Evolutionary conservation across 306 rosid species (phyloP).

Genomic region (Glycine soja): DNA sequence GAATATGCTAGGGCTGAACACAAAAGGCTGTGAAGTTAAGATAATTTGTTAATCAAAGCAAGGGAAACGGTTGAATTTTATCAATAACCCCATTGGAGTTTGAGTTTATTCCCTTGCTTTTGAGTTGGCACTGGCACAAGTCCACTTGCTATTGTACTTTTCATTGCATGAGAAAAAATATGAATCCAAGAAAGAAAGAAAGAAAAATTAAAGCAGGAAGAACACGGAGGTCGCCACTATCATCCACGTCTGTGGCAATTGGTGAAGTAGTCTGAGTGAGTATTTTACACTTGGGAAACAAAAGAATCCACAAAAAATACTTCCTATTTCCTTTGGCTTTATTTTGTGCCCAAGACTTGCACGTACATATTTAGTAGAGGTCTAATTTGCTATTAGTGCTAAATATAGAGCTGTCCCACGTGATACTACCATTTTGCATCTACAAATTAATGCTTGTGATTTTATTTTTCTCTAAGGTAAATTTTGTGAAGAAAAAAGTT

Average conservation of each 20-base stretch:
- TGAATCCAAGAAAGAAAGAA: constrained; percentile 57
- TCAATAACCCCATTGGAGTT: constrained; percentile 17
- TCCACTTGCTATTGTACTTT: constrained; percentile 32
- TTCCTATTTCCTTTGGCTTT: constrained; percentile 6
- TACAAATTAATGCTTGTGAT: background rate
- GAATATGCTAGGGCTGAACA: background rate
- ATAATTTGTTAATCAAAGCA: background rate
- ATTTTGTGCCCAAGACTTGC: background rate
- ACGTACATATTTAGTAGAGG: too few species aligned
- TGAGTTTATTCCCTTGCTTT: constrained; percentile 37
- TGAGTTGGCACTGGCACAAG: background rate
- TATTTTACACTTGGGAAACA: constrained; percentile 40
- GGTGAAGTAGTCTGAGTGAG: constrained; percentile 36
- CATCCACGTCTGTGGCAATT: constrained; percentile 14
- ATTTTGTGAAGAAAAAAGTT: background rate
- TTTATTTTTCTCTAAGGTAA: background rate
- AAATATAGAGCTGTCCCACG: constrained; percentile 45
- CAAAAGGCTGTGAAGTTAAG: background rate
- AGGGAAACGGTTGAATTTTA: constrained; percentile 15
- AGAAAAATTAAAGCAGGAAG: constrained; percentile 25
- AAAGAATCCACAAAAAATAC: background rate
- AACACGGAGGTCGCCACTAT: constrained; percentile 41
- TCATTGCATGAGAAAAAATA: constrained; percentile 58
- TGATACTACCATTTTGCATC: constrained; percentile 2
- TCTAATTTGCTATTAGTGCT: background rate